These are phyloP conservation scores for Aspergillus ruber DNA, from an alignment of 2,329 filamentous ascomycete species.

Conservation along the genomic window DNA sequence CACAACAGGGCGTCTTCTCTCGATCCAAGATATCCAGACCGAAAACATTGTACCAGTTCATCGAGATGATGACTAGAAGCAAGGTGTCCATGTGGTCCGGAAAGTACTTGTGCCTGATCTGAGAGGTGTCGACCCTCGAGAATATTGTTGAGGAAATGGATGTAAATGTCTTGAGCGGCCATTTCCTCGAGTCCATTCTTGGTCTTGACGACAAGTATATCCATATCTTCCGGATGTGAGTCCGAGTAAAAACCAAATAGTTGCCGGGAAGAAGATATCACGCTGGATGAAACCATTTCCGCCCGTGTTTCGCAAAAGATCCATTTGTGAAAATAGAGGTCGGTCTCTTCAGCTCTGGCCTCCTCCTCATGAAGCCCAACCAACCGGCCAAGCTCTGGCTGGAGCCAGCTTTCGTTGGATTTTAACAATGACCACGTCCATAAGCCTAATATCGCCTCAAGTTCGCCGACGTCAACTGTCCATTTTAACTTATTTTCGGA, in stretches of 20 bases:
- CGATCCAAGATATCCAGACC: conserved; percentile 16
- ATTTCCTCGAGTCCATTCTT: conserved; percentile 18
- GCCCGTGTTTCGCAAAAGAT: conserved; percentile 22
- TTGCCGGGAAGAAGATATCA: conserved; percentile 10
- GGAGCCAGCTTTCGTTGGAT: conserved; percentile 10
- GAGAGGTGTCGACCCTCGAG: conserved; percentile 6
- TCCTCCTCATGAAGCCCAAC: conserved; percentile 16
- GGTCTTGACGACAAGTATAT: conserved; percentile 18
- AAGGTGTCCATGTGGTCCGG: conserved; percentile 8
- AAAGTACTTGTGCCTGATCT: conserved; percentile 11
- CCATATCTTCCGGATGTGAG: conserved; percentile 2
- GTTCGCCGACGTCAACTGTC: conserved; percentile 16
- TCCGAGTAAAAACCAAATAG: conserved; percentile 17
- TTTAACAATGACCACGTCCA: conserved; percentile 27
- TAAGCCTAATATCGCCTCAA: conserved; percentile 29
- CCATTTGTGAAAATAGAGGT: conserved; percentile 26
- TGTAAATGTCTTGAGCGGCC: conserved; percentile 30
- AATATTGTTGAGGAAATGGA: conserved; percentile 19
- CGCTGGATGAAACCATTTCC: conserved; percentile 11
- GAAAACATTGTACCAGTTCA: conserved; percentile 19
- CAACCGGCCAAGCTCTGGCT: conserved; percentile 12
- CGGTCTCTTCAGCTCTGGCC: conserved; percentile 15
- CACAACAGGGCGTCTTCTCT: conserved; percentile 28
- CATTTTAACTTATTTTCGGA: conserved; percentile 19
- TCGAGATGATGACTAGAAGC: conserved; percentile 17